Evolutionary conservation across 2,329 filamentous ascomycete species (phyloP).

Genomic region (Ophiostoma pallidulum): DNA sequence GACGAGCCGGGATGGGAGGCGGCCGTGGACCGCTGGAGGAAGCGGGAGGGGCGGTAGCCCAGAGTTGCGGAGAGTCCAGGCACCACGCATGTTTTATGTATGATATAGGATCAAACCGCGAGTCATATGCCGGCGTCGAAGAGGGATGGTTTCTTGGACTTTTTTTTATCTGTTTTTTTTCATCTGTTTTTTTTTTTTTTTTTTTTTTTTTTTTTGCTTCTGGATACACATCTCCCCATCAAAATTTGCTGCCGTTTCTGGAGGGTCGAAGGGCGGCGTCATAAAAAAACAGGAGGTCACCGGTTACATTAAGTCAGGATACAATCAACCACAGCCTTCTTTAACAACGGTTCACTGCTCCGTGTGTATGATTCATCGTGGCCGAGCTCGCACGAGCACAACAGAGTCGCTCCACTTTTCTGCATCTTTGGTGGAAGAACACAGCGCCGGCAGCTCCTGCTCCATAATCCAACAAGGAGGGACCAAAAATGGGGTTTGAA

Average conservation of each 20-base stretch:
- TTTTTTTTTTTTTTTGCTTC: not conserved
- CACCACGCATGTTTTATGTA: not conserved
- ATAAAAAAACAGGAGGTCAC: too few species aligned
- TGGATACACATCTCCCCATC: not conserved
- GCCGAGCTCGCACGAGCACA: not conserved
- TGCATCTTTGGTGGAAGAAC: conserved; percentile 15
- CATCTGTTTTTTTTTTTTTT: not conserved
- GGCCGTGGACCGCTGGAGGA: conserved; percentile 51
- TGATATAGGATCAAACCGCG: not conserved
- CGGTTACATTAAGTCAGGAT: too few species aligned
- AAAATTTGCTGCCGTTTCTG: too few species aligned
- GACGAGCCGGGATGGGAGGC: conserved; percentile 53
- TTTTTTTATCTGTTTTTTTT: too few species aligned
- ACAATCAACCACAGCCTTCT: too few species aligned
- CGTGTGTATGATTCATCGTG: too few species aligned
- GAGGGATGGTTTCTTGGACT: too few species aligned
- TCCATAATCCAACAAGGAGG: not conserved
- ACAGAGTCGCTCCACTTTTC: conserved; percentile 1
- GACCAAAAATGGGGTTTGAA: not conserved
- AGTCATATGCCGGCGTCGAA: too few species aligned
- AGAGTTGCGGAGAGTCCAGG: not conserved
- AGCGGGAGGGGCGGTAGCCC: conserved; percentile 4
- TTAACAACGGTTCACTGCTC: too few species aligned
- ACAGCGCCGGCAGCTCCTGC: conserved; percentile 13
- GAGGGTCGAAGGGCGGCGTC: too few species aligned